These are phyloP conservation scores for Pichia ethanolica DNA, from an alignment of 805 yeast species.

Conservation along the genomic window DNA sequence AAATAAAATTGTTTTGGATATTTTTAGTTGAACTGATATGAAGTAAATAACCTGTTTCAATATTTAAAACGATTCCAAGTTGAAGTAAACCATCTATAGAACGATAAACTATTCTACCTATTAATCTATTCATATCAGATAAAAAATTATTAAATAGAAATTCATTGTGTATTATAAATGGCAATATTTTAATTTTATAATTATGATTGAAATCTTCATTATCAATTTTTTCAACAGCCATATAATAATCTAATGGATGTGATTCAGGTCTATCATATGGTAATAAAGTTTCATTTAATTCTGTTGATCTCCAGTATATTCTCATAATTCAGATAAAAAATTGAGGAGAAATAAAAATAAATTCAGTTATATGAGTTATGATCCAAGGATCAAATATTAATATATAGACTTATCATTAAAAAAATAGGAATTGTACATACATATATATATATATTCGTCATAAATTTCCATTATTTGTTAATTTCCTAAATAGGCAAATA, in stretches of 20 bases:
- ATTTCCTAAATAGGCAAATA: too few species aligned
- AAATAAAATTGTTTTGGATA: constrained; percentile 1
- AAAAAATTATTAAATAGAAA: background rate
- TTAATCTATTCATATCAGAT: background rate
- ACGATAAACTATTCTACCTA: constrained; percentile 7
- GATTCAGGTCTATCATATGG: background rate
- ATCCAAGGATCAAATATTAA: too few species aligned
- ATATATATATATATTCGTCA: too few species aligned
- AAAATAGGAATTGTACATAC: too few species aligned
- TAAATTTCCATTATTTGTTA: too few species aligned
- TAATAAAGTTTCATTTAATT: background rate
- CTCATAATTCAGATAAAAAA: background rate
- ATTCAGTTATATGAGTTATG: too few species aligned
- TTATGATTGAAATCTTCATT: background rate
- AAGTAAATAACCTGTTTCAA: constrained; percentile 9
- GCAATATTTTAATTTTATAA: background rate
- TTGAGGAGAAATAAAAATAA: too few species aligned
- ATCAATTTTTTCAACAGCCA: background rate
- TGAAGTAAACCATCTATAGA: background rate
- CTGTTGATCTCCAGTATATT: background rate
- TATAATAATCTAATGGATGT: constrained; percentile 2
- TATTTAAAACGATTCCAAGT: constrained; percentile 11
- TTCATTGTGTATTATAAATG: background rate
- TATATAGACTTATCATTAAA: too few species aligned
- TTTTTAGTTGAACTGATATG: constrained; percentile 6